Evolutionary conservation across 495 filamentous ascomycete species (phyloP).

Genomic region (Lichenothelia convexa): DNA sequence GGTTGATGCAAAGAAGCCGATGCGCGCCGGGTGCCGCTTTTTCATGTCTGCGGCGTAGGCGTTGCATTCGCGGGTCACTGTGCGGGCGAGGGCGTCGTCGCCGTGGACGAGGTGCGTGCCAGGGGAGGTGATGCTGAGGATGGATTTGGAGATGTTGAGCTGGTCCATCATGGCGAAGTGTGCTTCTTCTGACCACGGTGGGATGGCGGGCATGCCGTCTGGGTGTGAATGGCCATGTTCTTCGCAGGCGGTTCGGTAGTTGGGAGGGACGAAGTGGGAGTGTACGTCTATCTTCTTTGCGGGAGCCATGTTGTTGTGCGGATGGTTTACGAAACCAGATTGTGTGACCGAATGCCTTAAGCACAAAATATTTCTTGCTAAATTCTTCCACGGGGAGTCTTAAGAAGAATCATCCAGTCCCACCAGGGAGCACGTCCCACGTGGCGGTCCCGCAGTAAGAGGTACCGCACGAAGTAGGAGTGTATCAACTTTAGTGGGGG

Average conservation of each 20-base stretch:
- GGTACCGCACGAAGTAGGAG: no score
- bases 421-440: no score
- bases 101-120: constrained; percentile 27
- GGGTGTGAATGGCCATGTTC: constrained; percentile 9
- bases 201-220: constrained; percentile 12
- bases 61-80: constrained; percentile 22
- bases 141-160: constrained; percentile 28
- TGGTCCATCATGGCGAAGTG: constrained; percentile 31
- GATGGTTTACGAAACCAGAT: no score
- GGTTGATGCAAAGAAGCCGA: constrained; percentile 33
- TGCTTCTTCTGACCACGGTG: constrained; percentile 23
- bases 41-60: constrained; percentile 25
- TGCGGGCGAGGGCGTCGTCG: constrained; percentile 15
- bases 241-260: constrained; percentile 7
- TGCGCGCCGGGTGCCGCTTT: constrained; percentile 18
- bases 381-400: no score
- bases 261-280: constrained; percentile 8
- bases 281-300: constrained; percentile 11
- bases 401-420: no score
- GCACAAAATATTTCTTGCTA: no score
- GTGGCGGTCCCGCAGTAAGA: no score
- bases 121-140: constrained; percentile 32
- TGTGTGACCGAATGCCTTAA: no score
- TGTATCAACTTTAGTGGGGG: no score
- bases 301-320: neutral